Percentiles rank a stretch among this genome's conserved stretches.
These are phyloP conservation scores for Pleodorina starrii DNA, from an alignment of 139 green algal genomes.

Conservation along the genomic window DNA sequence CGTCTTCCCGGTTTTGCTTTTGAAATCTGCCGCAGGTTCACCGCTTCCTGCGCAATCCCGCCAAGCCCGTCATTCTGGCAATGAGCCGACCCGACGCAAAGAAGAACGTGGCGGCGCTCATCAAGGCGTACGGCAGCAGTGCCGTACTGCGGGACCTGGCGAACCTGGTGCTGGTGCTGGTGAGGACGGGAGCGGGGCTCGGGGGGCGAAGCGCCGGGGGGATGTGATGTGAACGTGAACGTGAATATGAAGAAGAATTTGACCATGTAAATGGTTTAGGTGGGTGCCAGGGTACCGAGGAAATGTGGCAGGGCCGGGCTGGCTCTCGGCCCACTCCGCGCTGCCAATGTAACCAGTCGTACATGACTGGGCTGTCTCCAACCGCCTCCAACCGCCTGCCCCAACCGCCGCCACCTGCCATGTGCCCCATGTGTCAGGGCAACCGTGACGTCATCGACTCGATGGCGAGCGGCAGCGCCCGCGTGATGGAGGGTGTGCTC, in stretches of 20 bases:
- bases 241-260: no score
- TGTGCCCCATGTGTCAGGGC: conserved; percentile 66
- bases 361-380: no score
- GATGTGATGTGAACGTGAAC: no score
- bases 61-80: conserved; percentile 95
- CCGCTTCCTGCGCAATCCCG: conserved; percentile 92
- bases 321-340: no score
- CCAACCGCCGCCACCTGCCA: background rate
- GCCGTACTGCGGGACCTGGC: conserved; percentile 86
- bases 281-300: no score
- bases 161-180: conserved; percentile 97
- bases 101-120: conserved; percentile 97
- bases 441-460: conserved; percentile 92
- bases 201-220: no score
- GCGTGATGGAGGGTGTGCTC: conserved; percentile 89
- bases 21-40: conserved; percentile 60
- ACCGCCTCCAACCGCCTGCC: no score
- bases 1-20: no score
- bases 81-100: conserved; percentile 95
- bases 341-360: no score
- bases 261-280: no score
- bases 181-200: no score
- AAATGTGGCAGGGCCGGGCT: no score
- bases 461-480: conserved; percentile 81
- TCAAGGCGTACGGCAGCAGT: conserved; percentile 74